phyloP scores from a whole-genome alignment of 208 protist species.

The Blechomonas ayalai region DNA sequence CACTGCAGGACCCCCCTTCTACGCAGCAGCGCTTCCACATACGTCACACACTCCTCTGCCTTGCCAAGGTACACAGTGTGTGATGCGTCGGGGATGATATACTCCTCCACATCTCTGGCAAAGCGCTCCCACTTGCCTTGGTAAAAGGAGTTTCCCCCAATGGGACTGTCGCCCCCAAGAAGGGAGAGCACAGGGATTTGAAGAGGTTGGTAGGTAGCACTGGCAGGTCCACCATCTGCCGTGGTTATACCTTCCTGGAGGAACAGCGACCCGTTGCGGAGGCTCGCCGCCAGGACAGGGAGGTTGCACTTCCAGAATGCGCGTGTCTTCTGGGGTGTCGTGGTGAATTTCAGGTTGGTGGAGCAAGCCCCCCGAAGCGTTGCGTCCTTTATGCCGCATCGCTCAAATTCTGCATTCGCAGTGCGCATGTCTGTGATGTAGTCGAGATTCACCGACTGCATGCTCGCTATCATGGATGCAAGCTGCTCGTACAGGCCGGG shows the following conservation, averaged over 20 bases:
- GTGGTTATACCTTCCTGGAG: conserved; percentile 15
- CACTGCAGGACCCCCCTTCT: conserved; percentile 5
- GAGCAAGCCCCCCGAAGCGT: conserved; percentile 35
- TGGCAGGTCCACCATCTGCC: too few relatives aligned
- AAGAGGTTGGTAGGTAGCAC: conserved; percentile 8
- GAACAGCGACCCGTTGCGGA: conserved; percentile 32
- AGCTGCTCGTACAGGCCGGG: conserved; percentile 19
- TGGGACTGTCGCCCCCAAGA: conserved; percentile 35
- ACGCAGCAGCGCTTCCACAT: conserved; percentile 21
- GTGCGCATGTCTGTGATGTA: conserved; percentile 28
- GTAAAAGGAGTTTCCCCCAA: conserved; percentile 17
- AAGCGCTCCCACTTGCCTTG: conserved; percentile 21
- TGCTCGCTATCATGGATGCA: conserved; percentile 19
- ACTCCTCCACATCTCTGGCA: conserved; percentile 21
- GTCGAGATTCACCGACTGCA: conserved; percentile 29
- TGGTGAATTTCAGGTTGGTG: conserved; percentile 38
- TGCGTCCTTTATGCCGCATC: conserved; percentile 32
- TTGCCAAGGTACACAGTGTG: conserved; percentile 58
- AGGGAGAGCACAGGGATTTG: conserved; percentile 30
- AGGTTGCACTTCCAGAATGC: conserved; percentile 46
- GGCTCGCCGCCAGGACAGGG: conserved; percentile 25
- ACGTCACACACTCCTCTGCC: conserved; percentile 13
- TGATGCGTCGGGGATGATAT: conserved; percentile 30
- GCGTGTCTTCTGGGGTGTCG: conserved; percentile 3
- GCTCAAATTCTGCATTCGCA: conserved; percentile 40